Evolutionary conservation across 768 basidiomycete species (phyloP), one percentile per base, ranked within the genome.

Genomic region (Tricholomella constricta): DNA sequence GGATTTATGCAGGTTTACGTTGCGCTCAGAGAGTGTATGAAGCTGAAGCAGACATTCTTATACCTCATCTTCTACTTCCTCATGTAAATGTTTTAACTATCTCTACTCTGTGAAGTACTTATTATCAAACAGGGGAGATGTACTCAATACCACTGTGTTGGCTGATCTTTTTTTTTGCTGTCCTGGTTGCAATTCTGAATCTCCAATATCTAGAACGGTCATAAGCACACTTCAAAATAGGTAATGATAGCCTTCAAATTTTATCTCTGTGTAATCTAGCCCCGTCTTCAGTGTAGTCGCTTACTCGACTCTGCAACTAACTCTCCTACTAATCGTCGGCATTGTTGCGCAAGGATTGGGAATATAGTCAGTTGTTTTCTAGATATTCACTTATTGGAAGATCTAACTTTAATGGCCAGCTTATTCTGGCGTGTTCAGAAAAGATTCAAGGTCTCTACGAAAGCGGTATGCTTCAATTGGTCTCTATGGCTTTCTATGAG

Each of bases 31-130:
- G 85, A 89, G 65, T 87, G 87, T 60, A 67, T 85, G 69, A 77
- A 77, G 34, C 71, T 88, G 49, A 88, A 85, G 60, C 87, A 89
- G 58, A 89, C 85, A 0, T 89, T 88, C 62, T 62, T 88, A 27
- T 89, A 89, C 62, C 77, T 89, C 1, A 72, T 87, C 6, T 88
- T 88, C 59, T 89, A 88, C 67, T 89, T 89, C 66, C 73, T 89
- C 23, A 88, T 90, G 85, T 85, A 59, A 49, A 84, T 71, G 2
- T 11, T 43, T 23, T 45, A 23, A 25, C 20, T 34, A 44, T 37
- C 31, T 29, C 31, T 37, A 26, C 36, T 25, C 40, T 6, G 12
- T 4, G n/a, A n/a, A 43, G 32, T 17, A n/a, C 22, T 27, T 23
- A 46, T 20, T 34, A 27, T 45, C 29, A 6, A 38, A n/a, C 51